Conservation (phyloP, 2,329 filamentous ascomycete species). For the Colletotrichum magnum region DNA sequence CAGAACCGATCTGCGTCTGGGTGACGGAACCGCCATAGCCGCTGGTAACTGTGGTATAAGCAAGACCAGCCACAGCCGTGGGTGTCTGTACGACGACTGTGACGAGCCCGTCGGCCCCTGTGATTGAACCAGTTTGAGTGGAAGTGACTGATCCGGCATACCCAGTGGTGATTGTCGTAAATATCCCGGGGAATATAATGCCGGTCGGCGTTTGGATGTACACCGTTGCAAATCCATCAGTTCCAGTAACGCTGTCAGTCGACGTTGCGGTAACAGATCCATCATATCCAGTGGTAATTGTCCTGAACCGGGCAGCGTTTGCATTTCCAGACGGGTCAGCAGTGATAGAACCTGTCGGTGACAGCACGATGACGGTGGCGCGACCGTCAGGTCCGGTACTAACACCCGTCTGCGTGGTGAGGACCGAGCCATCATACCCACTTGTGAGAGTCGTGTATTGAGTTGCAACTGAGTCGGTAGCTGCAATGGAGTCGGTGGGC, state of each 20-base stretch:
- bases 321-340: not conserved
- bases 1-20: slow-evolving; percentile 4
- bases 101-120: not conserved
- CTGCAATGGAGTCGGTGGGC: not conserved
- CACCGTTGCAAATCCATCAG: not conserved
- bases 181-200: not conserved
- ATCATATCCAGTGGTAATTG: not conserved
- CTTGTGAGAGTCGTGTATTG: slow-evolving; percentile 18
- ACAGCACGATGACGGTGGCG: not conserved
- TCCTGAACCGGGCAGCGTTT: not conserved
- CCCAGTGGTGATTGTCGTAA: slow-evolving; percentile 10
- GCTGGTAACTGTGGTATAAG: not conserved
- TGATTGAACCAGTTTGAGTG: not conserved
- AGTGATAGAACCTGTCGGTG: not conserved
- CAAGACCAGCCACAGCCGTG: not conserved
- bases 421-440: slow-evolving; percentile 20
- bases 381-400: not conserved
- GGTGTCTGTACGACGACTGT: slow-evolving; percentile 13
- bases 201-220: not conserved
- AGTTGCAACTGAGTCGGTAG: not conserved
- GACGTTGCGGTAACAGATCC: not conserved
- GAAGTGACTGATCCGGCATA: slow-evolving; percentile 10
- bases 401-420: not conserved
- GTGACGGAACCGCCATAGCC: not conserved
- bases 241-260: not conserved